These are phyloP conservation scores for Zygotorulaspora sp. DNA, from an alignment of 805 yeast genomes.

Conservation along the genomic window DNA sequence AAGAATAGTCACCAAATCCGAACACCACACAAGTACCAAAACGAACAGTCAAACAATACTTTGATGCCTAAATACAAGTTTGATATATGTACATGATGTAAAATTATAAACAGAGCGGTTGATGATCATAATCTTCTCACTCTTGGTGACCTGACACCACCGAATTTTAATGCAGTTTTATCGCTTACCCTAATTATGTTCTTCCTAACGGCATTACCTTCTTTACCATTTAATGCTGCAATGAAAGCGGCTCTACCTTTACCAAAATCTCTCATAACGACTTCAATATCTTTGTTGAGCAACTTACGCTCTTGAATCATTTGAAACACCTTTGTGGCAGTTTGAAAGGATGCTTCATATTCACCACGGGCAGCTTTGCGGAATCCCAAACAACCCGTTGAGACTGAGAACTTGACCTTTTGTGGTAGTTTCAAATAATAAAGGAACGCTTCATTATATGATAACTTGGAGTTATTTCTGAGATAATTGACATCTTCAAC, in stretches of 20 bases:
- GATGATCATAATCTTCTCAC: conserved; percentile 58
- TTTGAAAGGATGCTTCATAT: conserved; percentile 89
- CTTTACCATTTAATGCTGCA: conserved; percentile 82
- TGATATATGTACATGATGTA: background rate
- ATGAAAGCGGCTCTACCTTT: conserved; percentile 85
- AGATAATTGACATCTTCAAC: conserved; percentile 59
- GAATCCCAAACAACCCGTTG: conserved; percentile 87
- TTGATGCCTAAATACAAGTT: no score
- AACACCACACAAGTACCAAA: background rate
- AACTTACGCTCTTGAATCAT: conserved; percentile 59
- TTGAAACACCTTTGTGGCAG: conserved; percentile 67
- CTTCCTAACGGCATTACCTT: conserved; percentile 68
- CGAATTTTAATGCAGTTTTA: conserved; percentile 77
- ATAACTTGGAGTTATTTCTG: conserved; percentile 48
- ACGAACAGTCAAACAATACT: background rate
- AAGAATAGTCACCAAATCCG: background rate
- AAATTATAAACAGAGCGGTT: background rate
- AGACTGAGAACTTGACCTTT: conserved; percentile 58
- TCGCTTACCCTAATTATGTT: conserved; percentile 70
- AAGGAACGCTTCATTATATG: conserved; percentile 66
- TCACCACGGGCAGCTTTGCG: conserved; percentile 86
- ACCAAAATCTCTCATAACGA: conserved; percentile 77
- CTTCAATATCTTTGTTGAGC: conserved; percentile 61
- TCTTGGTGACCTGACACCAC: conserved; percentile 86
- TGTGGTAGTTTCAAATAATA: conserved; percentile 79